Conservation (phyloP, 176 grass and related monocot species). For the Elaeis guineensis region DNA sequence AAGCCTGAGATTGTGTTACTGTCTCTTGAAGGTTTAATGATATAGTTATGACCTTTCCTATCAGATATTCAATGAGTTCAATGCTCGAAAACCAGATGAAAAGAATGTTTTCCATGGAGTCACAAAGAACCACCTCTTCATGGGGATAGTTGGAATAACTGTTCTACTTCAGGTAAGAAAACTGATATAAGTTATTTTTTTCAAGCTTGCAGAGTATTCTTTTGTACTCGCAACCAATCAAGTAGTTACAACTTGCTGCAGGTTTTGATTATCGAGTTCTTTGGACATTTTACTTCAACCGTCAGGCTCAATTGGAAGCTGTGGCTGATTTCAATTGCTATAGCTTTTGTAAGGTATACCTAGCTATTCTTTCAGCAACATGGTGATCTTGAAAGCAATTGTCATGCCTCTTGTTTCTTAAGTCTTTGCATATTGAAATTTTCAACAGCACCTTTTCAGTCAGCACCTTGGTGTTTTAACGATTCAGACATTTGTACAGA, state of each 20-base stretch:
- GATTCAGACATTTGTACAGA: too few species aligned
- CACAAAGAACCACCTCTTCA: conserved; percentile 58
- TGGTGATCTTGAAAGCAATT: too few species aligned
- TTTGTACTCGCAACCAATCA: too few species aligned
- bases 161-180: conserved; percentile 72
- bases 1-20: too few species aligned
- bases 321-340: conserved; percentile 67
- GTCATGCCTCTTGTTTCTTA: too few species aligned
- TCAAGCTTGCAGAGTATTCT: too few species aligned
- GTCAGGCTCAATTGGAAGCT: conserved; percentile 74
- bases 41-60: not conserved
- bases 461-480: too few species aligned
- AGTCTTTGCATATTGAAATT: too few species aligned
- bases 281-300: conserved; percentile 75
- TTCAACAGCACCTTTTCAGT: too few species aligned
- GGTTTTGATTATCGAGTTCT: conserved; percentile 81
- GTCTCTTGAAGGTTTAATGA: too few species aligned
- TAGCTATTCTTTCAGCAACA: not conserved
- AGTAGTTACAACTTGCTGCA: conserved; percentile 3
- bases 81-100: conserved; percentile 73
- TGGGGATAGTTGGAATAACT: conserved; percentile 52
- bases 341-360: conserved; percentile 5
- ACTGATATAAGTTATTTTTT: not conserved
- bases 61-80: conserved; percentile 95
- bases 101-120: conserved; percentile 78